These are phyloP conservation scores for Nitzschia palea DNA, from an alignment of 108 stramenopile species.

Conservation along the genomic window DNA sequence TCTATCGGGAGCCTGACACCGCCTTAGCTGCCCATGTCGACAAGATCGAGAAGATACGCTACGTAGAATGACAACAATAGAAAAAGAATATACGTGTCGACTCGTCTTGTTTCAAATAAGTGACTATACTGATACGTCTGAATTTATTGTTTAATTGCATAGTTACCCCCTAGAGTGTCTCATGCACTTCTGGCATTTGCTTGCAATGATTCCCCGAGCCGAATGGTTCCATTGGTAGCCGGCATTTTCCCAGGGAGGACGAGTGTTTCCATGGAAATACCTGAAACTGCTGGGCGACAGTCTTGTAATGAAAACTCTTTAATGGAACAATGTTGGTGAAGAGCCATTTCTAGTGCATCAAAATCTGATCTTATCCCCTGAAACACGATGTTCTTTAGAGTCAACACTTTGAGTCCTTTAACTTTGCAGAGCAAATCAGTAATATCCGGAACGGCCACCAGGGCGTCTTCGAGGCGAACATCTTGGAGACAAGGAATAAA, in stretches of 20 bases:
- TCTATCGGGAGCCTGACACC: too few relatives aligned
- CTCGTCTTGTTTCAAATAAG: too few relatives aligned
- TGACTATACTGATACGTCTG: too few relatives aligned
- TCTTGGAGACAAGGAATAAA: not conserved
- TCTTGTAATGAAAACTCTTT: slow-evolving; percentile 5
- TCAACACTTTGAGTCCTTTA: not conserved
- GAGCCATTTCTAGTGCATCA: slow-evolving; percentile 1
- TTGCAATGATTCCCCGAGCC: too few relatives aligned
- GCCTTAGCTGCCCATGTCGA: too few relatives aligned
- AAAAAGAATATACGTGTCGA: too few relatives aligned
- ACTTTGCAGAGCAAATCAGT: slow-evolving; percentile 5
- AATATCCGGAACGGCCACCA: not conserved
- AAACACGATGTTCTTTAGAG: not conserved
- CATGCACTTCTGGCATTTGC: too few relatives aligned
- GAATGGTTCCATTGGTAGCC: too few relatives aligned
- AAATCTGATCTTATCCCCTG: slow-evolving; percentile 4
- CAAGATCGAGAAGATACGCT: too few relatives aligned
- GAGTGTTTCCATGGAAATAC: not conserved
- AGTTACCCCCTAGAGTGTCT: too few relatives aligned
- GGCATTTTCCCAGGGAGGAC: not conserved
- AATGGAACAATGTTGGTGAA: not conserved
- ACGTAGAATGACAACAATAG: too few relatives aligned
- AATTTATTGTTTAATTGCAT: too few relatives aligned
- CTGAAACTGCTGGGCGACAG: not conserved
- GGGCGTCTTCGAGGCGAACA: not conserved